phyloP scores from a whole-genome alignment of 345 rosid species.

The Lenwebbia sp. region DNA sequence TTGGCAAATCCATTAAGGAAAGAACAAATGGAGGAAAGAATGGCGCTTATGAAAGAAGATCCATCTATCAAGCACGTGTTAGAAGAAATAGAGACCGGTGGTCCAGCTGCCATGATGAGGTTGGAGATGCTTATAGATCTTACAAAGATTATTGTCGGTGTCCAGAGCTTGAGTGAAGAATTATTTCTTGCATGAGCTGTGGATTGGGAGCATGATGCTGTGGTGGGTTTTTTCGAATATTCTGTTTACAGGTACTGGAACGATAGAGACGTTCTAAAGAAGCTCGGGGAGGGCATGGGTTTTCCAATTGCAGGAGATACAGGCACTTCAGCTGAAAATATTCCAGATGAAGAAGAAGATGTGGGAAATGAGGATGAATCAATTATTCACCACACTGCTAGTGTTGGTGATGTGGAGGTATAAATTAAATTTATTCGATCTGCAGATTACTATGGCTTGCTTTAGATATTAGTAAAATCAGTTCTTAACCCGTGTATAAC shows the following conservation, averaged over 20 bases:
- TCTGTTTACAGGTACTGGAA: conserved; percentile 75
- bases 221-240: not conserved
- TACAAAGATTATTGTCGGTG: not conserved
- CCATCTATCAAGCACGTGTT: conserved; percentile 82
- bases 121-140: conserved; percentile 14
- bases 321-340: conserved; percentile 51
- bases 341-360: conserved; percentile 56
- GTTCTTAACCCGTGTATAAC: not conserved
- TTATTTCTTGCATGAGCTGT: not conserved
- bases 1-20: conserved; percentile 69
- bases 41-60: conserved; percentile 80
- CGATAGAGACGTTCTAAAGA: conserved; percentile 70
- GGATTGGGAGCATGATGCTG: not conserved
- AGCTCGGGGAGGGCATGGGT: conserved; percentile 98
- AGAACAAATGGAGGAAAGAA: conserved; percentile 78
- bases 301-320: conserved; percentile 62
- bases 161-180: not conserved
- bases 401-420: conserved; percentile 96
- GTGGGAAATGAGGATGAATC: conserved; percentile 83
- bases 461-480: not conserved
- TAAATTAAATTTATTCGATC: not conserved
- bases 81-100: conserved; percentile 89
- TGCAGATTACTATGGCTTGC: not conserved
- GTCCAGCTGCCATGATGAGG: conserved; percentile 97
- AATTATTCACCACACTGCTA: conserved; percentile 79